Evolutionary conservation across 108 stramenopile genomes (phyloP).

Genomic region (Cyclotella baltica): DNA sequence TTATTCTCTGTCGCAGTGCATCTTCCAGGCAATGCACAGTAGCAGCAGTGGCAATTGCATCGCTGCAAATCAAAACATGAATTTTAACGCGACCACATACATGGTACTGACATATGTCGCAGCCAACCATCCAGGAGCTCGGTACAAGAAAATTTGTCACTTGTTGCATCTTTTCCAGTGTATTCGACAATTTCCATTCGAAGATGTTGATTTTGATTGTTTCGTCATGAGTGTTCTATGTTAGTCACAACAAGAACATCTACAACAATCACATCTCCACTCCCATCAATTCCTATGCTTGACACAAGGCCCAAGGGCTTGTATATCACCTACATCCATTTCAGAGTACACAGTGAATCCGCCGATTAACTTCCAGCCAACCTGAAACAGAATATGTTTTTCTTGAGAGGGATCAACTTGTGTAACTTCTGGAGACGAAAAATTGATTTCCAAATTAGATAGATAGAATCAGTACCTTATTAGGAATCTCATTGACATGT

Average conservation of each 20-base stretch:
- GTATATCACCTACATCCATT: background rate
- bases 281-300: constrained; percentile 8
- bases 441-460: background rate
- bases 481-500: too few species aligned
- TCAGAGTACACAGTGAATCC: too few species aligned
- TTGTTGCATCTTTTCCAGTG: constrained; percentile 1
- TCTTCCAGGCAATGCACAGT: constrained; percentile 10
- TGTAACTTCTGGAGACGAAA: background rate
- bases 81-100: constrained; percentile 43
- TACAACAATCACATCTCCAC: constrained; percentile 20
- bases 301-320: background rate
- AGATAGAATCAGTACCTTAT: too few species aligned
- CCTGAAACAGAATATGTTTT: background rate
- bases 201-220: constrained; percentile 35
- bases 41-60: background rate
- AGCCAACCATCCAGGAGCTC: constrained; percentile 19
- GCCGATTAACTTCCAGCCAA: background rate
- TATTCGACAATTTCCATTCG: constrained; percentile 41
- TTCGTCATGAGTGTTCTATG: constrained; percentile 9
- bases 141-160: constrained; percentile 33
- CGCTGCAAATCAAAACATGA: constrained; percentile 21
- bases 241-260: constrained; percentile 28
- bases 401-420: too few species aligned
- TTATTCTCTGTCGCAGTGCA: constrained; percentile 23
- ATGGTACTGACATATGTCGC: constrained; percentile 33